These are phyloP conservation scores for Diaporthe ilicicola DNA, from an alignment of 2,329 filamentous ascomycete genomes.

Conservation along the genomic window DNA sequence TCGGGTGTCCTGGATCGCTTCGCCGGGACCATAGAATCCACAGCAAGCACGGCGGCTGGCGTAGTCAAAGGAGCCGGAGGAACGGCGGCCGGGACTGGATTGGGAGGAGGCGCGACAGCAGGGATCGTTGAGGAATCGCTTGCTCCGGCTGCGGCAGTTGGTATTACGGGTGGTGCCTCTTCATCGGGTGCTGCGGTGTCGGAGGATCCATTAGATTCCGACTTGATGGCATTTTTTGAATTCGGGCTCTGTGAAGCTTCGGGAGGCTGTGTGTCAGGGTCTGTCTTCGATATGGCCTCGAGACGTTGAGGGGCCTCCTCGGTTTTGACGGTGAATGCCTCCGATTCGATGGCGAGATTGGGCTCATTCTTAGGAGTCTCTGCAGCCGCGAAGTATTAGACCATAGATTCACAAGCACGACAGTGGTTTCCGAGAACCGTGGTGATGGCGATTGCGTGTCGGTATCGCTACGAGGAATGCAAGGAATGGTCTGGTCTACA, in stretches of 20 bases:
- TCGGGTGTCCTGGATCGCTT: constrained; percentile 33
- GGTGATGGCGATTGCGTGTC: not conserved
- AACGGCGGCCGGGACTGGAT: not conserved
- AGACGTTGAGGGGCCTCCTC: constrained; percentile 5
- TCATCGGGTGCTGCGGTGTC: not conserved
- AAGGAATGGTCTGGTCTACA: not conserved
- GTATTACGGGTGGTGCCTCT: not conserved
- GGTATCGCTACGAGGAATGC: not conserved
- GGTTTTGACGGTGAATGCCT: constrained; percentile 5
- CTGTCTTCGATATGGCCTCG: not conserved
- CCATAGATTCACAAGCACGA: not conserved
- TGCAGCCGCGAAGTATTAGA: constrained; percentile 1
- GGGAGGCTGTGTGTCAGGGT: not conserved
- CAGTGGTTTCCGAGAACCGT: not conserved
- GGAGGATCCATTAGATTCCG: not conserved
- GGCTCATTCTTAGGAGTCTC: constrained; percentile 25
- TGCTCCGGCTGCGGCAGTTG: not conserved
- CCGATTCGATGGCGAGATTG: not conserved
- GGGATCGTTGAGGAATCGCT: not conserved
- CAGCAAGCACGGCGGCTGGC: constrained; percentile 1
- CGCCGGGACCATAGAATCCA: constrained; percentile 5
- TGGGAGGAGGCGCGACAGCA: constrained; percentile 17
- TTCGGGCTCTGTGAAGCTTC: not conserved
- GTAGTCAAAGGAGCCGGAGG: not conserved
- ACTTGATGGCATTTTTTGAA: not conserved